Base-by-base conservation (phyloP, 2,329 filamentous ascomycete species). In the Tolypocladium sp. region DNA sequence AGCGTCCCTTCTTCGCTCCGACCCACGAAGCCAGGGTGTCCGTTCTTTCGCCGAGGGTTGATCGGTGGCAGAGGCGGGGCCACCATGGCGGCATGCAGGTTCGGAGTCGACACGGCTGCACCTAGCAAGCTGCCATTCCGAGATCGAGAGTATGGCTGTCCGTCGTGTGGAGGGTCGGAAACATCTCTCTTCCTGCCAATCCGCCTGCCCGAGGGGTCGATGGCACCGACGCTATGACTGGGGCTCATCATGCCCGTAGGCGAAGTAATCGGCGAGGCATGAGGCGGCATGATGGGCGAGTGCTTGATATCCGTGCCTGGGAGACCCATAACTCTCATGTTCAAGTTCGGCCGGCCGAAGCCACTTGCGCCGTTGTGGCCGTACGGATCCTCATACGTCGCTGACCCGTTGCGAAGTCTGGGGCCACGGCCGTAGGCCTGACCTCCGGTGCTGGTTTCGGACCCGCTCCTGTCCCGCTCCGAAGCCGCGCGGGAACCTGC, bases 51-150 rank as follows among this genome's bases (percentile, higher is more conserved):
- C 55, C 81, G 76, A 35, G 83, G 83, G 66, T 85, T 85, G 67
- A 86, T 82, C 2, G 82, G 82, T 2, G 83, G 83, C 41, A 86
- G 60, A 2, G 82, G 82, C 2, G 82, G 82, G 2, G 73, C 75
- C 33, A 66, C 59, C 22, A 67, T 64, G 13, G 66, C 69, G 7
- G 68, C 67, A 54, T 74, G 74, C 49, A 76, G 63, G 60, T 75
- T 74, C 1, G 75, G 72, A 7, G 73, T 73, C 15, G 74, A 76
- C 7, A 66, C 67, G 1, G 72, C 64, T 12, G 66, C 64, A 1
- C 64, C 64, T 2, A 72, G 67, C 17, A 73, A 60, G 63, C 75
- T 76, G 38, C 71, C 72, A 3, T 71, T 71, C 4, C 73, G 70
- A 4, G 71, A 69, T 35, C 77, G 73, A n/a, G 63, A 38, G 27